Evolutionary conservation across 176 grass and related monocot genomes (phyloP).

Genomic region (Juncus inflexus): DNA sequence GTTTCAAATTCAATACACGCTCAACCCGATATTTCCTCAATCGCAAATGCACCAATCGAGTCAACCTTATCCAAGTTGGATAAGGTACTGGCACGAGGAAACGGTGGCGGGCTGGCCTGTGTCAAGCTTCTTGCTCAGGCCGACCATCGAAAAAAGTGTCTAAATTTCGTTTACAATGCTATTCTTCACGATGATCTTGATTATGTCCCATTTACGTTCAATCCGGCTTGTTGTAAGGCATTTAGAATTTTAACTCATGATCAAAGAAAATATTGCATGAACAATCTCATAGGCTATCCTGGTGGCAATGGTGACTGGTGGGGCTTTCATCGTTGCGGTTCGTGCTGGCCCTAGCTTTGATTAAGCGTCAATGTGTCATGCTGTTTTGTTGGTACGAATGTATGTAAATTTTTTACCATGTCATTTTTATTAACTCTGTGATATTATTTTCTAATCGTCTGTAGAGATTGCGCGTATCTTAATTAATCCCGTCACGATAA

Average conservation of each 20-base stretch:
- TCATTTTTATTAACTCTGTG: too few relatives aligned
- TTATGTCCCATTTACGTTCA: too few relatives aligned
- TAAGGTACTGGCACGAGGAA: not conserved
- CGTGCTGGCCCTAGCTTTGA: too few relatives aligned
- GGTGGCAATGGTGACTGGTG: too few relatives aligned
- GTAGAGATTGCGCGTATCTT: too few relatives aligned
- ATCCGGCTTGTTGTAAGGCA: not conserved
- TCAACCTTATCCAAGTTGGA: not conserved
- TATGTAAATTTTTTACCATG: too few relatives aligned
- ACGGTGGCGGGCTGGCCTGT: not conserved
- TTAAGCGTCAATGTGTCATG: too few relatives aligned
- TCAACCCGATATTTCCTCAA: not conserved
- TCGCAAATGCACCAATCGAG: not conserved
- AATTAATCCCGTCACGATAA: too few relatives aligned
- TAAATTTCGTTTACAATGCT: not conserved
- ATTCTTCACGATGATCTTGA: not conserved
- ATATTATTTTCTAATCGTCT: too few relatives aligned
- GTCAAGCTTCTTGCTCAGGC: not conserved
- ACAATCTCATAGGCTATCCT: not conserved
- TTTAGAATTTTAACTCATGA: not conserved
- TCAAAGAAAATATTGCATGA: not conserved
- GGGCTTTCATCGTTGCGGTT: too few relatives aligned
- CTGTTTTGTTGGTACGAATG: too few relatives aligned
- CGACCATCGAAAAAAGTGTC: not conserved
- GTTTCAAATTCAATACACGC: not conserved